Evolutionary conservation across 2,329 filamentous ascomycete genomes (phyloP).

Genomic region (Penicillium freii): DNA sequence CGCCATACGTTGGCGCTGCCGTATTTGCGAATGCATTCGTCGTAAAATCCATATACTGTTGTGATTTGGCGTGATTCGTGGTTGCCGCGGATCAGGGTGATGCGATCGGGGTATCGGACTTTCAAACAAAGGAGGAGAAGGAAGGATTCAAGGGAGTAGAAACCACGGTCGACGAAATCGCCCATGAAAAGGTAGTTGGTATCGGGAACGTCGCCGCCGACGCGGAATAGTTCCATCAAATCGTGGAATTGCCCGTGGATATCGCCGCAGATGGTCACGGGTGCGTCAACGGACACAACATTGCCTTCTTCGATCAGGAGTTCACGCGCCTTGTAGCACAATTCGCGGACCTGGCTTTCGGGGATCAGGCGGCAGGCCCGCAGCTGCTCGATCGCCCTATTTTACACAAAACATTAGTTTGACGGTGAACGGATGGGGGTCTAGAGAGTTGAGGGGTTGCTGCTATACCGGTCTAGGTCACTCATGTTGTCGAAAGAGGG

Average conservation of each 20-base stretch:
- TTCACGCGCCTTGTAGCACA: conserved; percentile 96
- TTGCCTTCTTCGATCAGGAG: conserved; percentile 96
- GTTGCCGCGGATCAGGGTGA: conserved; percentile 71
- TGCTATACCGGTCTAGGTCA: conserved; percentile 80
- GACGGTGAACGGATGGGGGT: conserved; percentile 3
- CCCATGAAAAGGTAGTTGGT: conserved; percentile 98
- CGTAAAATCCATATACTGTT: conserved; percentile 76
- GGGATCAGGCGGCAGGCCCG: conserved; percentile 95
- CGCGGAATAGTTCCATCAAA: conserved; percentile 92
- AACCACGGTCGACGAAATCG: conserved; percentile 96
- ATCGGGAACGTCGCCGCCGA: conserved; percentile 89
- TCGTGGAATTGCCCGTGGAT: conserved; percentile 98
- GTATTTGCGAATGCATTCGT: conserved; percentile 74
- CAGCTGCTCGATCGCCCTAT: conserved; percentile 88
- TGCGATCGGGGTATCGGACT: conserved; percentile 74
- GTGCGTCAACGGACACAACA: conserved; percentile 90
- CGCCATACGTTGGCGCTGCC: conserved; percentile 78
- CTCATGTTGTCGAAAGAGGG: conserved; percentile 61
- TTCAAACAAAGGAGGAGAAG: conserved; percentile 93
- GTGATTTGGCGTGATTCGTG: conserved; percentile 76
- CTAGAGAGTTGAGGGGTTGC: not conserved
- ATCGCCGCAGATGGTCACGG: conserved; percentile 95
- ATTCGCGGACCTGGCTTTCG: conserved; percentile 89
- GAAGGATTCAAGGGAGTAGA: conserved; percentile 97
- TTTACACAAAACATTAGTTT: conserved; percentile 16